Evolutionary conservation across 139 green algal genomes (phyloP).

Genomic region (Axilococcus clingmanii): DNA sequence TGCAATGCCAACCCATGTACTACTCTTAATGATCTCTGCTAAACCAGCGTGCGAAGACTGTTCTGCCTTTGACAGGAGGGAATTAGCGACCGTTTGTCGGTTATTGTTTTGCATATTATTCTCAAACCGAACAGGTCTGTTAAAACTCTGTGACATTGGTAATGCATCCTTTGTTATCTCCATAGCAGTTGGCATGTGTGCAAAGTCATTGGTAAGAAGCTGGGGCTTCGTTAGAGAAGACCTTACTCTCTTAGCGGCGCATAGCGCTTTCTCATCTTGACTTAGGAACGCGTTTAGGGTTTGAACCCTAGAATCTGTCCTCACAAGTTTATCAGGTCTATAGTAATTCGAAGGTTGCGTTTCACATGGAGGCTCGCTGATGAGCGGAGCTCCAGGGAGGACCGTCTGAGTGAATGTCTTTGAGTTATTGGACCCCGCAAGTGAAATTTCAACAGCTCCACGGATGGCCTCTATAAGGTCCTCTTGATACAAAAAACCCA

Average conservation of each 20-base stretch:
- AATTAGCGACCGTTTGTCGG: too few species aligned
- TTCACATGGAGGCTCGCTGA: not conserved
- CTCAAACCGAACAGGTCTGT: too few species aligned
- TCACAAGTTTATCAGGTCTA: constrained; percentile 55
- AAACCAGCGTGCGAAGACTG: constrained; percentile 61
- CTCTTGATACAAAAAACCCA: constrained; percentile 82
- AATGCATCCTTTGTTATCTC: too few species aligned
- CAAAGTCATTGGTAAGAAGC: too few species aligned
- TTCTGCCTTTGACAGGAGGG: too few species aligned
- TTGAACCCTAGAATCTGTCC: constrained; percentile 40
- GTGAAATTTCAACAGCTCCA: constrained; percentile 46
- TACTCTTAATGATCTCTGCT: constrained; percentile 47
- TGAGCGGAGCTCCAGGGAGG: constrained; percentile 18
- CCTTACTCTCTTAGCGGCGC: too few species aligned
- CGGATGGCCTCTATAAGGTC: constrained; percentile 50
- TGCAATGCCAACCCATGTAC: constrained; percentile 75
- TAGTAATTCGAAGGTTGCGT: not conserved
- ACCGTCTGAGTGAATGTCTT: constrained; percentile 55
- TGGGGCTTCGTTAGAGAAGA: too few species aligned
- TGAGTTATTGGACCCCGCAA: constrained; percentile 53
- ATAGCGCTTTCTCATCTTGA: not conserved
- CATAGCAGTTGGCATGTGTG: too few species aligned
- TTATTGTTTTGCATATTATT: too few species aligned
- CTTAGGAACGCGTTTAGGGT: constrained; percentile 56
- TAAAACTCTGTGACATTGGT: too few species aligned